Evolutionary conservation across 2,329 filamentous ascomycete species (phyloP), one percentile per base, ranked within the genome.

Genomic region (Colletotrichum zoysiae): DNA sequence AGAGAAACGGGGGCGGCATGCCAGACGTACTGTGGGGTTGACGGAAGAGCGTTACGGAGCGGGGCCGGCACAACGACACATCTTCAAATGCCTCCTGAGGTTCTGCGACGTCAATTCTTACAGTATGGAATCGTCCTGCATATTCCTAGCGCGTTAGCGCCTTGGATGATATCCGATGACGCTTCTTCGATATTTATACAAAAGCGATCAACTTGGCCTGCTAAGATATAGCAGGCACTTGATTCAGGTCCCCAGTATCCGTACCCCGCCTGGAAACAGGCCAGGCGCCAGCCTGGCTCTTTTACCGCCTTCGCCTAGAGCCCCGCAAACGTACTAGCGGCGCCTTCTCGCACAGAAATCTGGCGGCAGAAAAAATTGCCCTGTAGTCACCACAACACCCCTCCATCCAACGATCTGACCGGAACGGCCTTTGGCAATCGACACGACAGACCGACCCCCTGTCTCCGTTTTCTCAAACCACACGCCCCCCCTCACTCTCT

Each of bases 301-400:
- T 42, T 63, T 64, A 83, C 77, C 79, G 81, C 78, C 77, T 80
- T 82, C 81, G 80, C 78, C 81, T 84, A 83, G 78, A 79, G 77
- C 80, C 79, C 74, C 62, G 16, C 18, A 61, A 66, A n/a, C n/a
- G 63, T 50, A 40, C 30, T 66, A 74, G 70, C 66, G 53, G 48
- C 65, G 59, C n/a, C 48, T 44, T 50, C 61, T 68, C 67, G 63
- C 69, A 73, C 71, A 73, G 65, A 66, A 75, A 66, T 62, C 40
- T 59, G 20, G 40, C 53, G 62, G 67, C 58, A 69, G 65, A 58
- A 70, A 73, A 73, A 73, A 73, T 65, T 73, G 62, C 69, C 48
- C 63, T 69, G 59, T 23, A 33, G 53, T 38, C 53, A 56, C 33
- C 11, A 40, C 60, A 73, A 73, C 67, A 70, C 64, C 70, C 70